These are phyloP conservation scores for Glutinoglossum americanum DNA, from an alignment of 495 filamentous ascomycete species.

Conservation along the genomic window DNA sequence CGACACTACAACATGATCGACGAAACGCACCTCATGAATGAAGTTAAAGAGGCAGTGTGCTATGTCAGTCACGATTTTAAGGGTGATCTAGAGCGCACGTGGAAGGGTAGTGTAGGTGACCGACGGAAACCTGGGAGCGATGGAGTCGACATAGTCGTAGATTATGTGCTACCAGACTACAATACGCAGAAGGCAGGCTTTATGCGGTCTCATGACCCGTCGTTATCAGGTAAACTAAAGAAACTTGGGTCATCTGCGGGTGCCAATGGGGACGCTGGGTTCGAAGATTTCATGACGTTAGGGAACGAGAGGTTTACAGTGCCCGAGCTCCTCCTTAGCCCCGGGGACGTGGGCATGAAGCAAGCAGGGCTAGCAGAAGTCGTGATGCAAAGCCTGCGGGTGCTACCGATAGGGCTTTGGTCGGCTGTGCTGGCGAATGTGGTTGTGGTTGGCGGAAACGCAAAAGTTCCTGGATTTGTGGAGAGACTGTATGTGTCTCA, in stretches of 20 bases:
- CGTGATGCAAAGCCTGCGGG: slow-evolving; percentile 60
- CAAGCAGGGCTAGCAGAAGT: slow-evolving; percentile 65
- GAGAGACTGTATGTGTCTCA: slow-evolving; percentile 36
- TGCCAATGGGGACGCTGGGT: slow-evolving; percentile 25
- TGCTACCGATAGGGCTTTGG: slow-evolving; percentile 54
- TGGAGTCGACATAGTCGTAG: slow-evolving; percentile 41
- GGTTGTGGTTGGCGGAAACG: slow-evolving; percentile 72
- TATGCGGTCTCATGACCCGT: slow-evolving; percentile 53
- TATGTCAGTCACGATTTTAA: slow-evolving; percentile 65
- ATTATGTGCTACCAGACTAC: slow-evolving; percentile 88
- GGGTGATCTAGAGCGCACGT: slow-evolving; percentile 55
- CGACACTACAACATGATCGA: slow-evolving; percentile 88
- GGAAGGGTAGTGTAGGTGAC: slow-evolving; percentile 45
- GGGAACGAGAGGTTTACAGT: slow-evolving; percentile 83
- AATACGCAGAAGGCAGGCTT: slow-evolving; percentile 52
- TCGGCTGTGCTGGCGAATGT: slow-evolving; percentile 69
- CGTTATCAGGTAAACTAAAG: slow-evolving; percentile 31
- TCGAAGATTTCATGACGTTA: slow-evolving; percentile 67
- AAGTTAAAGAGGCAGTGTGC: slow-evolving; percentile 82
- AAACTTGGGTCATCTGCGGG: slow-evolving; percentile 5
- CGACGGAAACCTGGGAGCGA: slow-evolving; percentile 9
- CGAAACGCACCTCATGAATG: slow-evolving; percentile 78
- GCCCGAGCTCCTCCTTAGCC: slow-evolving; percentile 75
- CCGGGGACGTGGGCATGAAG: slow-evolving; percentile 66
- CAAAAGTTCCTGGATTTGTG: slow-evolving; percentile 58